Evolutionary conservation across 441 rosid species (phyloP), one percentile per base, ranked within the genome.

Genomic region (Capsella rubella): DNA sequence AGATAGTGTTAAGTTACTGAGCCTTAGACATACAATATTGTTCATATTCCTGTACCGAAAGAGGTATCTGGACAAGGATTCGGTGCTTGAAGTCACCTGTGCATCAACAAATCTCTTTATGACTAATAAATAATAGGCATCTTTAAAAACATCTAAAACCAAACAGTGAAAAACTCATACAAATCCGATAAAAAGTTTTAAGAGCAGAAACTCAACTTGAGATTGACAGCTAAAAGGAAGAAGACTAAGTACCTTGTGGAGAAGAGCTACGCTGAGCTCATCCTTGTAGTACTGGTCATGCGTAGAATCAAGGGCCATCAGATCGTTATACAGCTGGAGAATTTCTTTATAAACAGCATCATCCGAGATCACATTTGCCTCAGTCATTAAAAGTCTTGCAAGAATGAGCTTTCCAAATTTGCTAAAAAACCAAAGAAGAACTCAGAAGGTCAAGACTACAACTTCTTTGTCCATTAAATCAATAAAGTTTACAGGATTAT

Each of bases 211-310:
- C 37, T 34, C 37, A 34, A 34, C 37, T 10, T 42, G 46, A 13
- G n/a, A 42, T 42, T 42, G 15, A 42, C 46, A 42, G 46, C 46
- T 42, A 42, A 42, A 42, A 13, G 46, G n/a, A 42, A 42, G n/a
- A 42, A 42, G 46, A 13, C 50, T 46, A 46, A 46, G 50, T 46
- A n/a, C 50, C 9, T 46, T 46, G 50, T n/a, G 21, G 50, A 46
- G 50, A n/a, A 46, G 4, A 46, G 21, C 50, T 46, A 46, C 21
- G 10, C 50, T 46, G 21, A n/a, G 21, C 50, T n/a, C 50, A 46
- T 46, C 50, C 50, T 46, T 46, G 50, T 46, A 46, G 50, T 46
- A 46, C 50, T 46, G 21, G 50, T 46, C 15, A 46, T 46, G 50
- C 4, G 9, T 5, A 46, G 50, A 46, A 46, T 46, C 21, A n/a